phyloP scores from a whole-genome alignment of 129 eudicot genomes.

The Oenanthe sinensis region DNA sequence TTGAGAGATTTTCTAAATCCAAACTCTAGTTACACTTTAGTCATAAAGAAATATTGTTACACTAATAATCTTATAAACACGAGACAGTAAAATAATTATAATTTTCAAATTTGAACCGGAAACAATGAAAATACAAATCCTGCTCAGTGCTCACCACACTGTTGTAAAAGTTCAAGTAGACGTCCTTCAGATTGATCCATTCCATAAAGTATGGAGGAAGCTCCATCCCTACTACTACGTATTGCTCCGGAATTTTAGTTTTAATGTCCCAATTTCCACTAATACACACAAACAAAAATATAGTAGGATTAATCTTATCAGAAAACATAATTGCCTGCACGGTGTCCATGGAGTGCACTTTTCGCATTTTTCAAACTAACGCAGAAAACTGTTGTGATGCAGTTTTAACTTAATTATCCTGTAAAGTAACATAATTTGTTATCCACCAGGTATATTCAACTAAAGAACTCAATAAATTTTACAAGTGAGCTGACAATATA shows the following conservation, averaged over 20 bases:
- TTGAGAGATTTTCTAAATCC: neutral
- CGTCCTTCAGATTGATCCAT: constrained; percentile 94
- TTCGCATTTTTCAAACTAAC: neutral
- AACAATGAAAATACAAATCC: constrained; percentile 14
- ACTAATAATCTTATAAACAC: neutral
- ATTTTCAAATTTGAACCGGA: neutral
- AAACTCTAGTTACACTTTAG: neutral
- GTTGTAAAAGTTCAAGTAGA: constrained; percentile 78
- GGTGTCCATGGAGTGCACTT: neutral
- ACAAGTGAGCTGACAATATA: too few species aligned
- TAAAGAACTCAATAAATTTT: too few species aligned
- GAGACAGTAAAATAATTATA: neutral
- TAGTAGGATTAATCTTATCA: constrained; percentile 2
- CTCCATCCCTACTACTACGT: constrained; percentile 51
- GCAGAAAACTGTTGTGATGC: neutral
- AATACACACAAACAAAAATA: constrained; percentile 14
- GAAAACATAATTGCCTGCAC: neutral
- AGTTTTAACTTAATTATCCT: neutral
- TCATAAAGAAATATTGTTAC: neutral
- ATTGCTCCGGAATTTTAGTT: constrained; percentile 85
- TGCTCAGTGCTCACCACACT: constrained; percentile 36
- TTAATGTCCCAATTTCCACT: constrained; percentile 97
- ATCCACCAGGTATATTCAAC: too few species aligned
- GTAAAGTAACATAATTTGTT: too few species aligned
- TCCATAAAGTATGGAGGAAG: constrained; percentile 82